phyloP scores from a whole-genome alignment of 192 early-diverging fungal species.

The Backusella macrospora region DNA sequence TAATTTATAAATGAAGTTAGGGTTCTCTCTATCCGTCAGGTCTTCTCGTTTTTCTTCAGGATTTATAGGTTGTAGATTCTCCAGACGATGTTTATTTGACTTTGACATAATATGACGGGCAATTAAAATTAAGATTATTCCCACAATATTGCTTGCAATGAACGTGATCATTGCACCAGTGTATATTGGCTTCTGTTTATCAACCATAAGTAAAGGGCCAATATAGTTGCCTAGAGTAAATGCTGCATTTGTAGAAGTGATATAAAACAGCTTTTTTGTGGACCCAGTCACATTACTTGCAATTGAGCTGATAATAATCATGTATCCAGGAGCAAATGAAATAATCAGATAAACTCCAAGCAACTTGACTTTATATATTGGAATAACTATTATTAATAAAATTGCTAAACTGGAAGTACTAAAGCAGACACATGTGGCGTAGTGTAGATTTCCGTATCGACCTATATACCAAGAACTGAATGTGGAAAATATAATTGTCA shows the following conservation, averaged over 20 bases:
- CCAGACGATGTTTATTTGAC: slow-evolving; percentile 15
- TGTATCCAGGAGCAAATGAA: slow-evolving; percentile 9
- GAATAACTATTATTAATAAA: slow-evolving; percentile 24
- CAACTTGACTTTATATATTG: slow-evolving; percentile 17
- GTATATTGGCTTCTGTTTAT: slow-evolving; percentile 22
- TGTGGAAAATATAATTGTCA: slow-evolving; percentile 8
- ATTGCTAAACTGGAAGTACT: slow-evolving; percentile 17
- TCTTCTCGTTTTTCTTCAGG: not conserved
- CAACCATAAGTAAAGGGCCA: slow-evolving; percentile 29
- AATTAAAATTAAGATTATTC: slow-evolving; percentile 19
- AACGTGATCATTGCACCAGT: slow-evolving; percentile 23
- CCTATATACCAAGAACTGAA: slow-evolving; percentile 2
- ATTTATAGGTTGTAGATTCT: not conserved
- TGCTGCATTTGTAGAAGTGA: not conserved
- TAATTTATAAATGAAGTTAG: not conserved
- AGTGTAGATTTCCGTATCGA: not conserved
- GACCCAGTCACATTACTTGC: slow-evolving; percentile 19
- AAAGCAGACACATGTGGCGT: not conserved
- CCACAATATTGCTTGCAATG: slow-evolving; percentile 19
- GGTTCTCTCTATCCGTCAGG: not conserved
- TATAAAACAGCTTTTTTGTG: slow-evolving; percentile 24
- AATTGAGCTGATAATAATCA: slow-evolving; percentile 17
- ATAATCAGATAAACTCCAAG: slow-evolving; percentile 24
- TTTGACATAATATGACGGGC: slow-evolving; percentile 25
- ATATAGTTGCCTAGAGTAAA: slow-evolving; percentile 26